These are phyloP conservation scores for Triadica sebifera DNA, from an alignment of 345 rosid genomes.

Conservation along the genomic window DNA sequence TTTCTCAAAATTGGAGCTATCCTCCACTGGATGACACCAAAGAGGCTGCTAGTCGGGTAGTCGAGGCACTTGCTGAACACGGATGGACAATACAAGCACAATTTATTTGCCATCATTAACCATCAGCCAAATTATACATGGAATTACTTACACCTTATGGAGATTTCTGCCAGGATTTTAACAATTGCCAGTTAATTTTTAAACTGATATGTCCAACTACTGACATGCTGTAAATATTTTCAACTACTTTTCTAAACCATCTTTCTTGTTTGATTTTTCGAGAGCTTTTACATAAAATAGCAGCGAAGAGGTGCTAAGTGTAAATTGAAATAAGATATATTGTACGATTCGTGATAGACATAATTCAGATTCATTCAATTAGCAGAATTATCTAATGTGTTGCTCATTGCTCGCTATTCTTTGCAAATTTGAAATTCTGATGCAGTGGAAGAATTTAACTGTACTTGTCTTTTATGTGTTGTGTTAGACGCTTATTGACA, in stretches of 20 bases:
- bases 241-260: neutral
- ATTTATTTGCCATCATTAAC: neutral
- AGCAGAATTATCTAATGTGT: no score
- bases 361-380: no score
- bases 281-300: neutral
- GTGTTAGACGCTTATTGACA: no score
- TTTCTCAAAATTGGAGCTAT: constrained; percentile 32
- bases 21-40: constrained; percentile 28
- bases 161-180: neutral
- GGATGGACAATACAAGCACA: constrained; percentile 15
- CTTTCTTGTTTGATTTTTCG: neutral
- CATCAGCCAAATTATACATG: neutral
- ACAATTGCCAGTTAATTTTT: neutral
- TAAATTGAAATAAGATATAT: neutral
- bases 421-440: no score
- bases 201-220: neutral
- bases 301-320: neutral
- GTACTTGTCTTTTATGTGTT: no score
- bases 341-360: neutral
- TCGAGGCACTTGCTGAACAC: constrained; percentile 20
- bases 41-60: constrained; percentile 21
- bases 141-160: neutral
- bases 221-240: neutral
- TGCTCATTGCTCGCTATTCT: no score
- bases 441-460: no score